phyloP scores from a whole-genome alignment of 768 basidiomycete genomes.

The Phallus indusiatus region DNA sequence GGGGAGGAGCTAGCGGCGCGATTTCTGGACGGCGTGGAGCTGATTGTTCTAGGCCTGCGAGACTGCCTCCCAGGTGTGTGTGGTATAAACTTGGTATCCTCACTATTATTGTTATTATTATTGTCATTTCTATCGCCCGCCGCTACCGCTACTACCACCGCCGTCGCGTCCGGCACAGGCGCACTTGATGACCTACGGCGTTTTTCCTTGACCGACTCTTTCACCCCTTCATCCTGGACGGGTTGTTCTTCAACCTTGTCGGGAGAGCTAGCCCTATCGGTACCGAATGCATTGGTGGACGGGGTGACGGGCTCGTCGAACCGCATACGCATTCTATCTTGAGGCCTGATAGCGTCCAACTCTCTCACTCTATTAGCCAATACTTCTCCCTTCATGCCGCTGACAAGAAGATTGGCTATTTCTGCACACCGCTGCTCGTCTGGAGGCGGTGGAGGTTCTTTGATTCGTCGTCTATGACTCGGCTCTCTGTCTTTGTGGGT shows the following conservation, averaged over 20 bases:
- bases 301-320: background rate
- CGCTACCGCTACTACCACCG: no score
- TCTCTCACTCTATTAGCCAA: slow-evolving; percentile 54
- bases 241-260: slow-evolving; percentile 9
- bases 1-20: slow-evolving; percentile 2
- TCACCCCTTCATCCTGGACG: background rate
- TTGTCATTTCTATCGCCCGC: no score
- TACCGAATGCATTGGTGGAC: slow-evolving; percentile 8
- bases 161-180: background rate
- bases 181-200: slow-evolving; percentile 2
- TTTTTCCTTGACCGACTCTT: slow-evolving; percentile 8
- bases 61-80: background rate
- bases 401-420: slow-evolving; percentile 56
- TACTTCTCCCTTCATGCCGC: slow-evolving; percentile 55
- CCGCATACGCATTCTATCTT: background rate
- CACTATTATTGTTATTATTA: no score
- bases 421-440: slow-evolving; percentile 48
- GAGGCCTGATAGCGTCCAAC: slow-evolving; percentile 31
- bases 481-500: slow-evolving; percentile 18
- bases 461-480: slow-evolving; percentile 31
- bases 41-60: background rate
- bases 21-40: background rate
- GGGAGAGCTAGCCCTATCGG: slow-evolving; percentile 8
- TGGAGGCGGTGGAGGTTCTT: slow-evolving; percentile 29
- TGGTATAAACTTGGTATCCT: background rate